Evolutionary conservation across 140 eudicot genomes (phyloP).

Genomic region (Stevia rebaudiana): DNA sequence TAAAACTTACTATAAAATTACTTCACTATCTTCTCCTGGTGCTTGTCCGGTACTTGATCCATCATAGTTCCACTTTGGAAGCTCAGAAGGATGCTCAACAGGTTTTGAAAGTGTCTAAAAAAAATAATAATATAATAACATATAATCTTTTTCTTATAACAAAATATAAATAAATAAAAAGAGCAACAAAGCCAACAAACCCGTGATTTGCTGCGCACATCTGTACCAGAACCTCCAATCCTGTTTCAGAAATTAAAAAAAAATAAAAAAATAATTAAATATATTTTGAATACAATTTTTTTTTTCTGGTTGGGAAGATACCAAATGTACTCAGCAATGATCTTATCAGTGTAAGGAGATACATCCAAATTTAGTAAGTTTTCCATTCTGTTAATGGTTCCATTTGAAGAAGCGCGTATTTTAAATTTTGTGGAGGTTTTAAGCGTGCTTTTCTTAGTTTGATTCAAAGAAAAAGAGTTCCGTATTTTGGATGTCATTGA

Average conservation of each 20-base stretch:
- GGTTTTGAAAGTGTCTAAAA: constrained; percentile 76
- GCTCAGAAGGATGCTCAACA: constrained; percentile 95
- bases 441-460: constrained; percentile 54
- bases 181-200: constrained; percentile 32
- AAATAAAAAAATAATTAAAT: too few species aligned
- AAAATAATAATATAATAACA: not conserved
- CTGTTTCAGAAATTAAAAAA: constrained; percentile 48
- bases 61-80: constrained; percentile 97
- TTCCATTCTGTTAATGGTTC: constrained; percentile 83
- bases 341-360: constrained; percentile 71
- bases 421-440: constrained; percentile 49
- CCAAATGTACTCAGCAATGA: constrained; percentile 96
- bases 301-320: constrained; percentile 18
- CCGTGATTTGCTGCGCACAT: constrained; percentile 94
- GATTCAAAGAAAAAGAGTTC: constrained; percentile 62
- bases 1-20: constrained; percentile 74
- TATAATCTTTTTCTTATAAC: not conserved
- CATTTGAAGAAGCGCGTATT: constrained; percentile 48
- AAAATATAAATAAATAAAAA: not conserved
- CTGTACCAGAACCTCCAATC: constrained; percentile 94
- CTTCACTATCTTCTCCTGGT: constrained; percentile 99
- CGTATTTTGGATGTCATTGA: constrained; percentile 60
- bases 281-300: not conserved
- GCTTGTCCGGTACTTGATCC: constrained; percentile 99
- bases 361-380: constrained; percentile 83